phyloP scores from a whole-genome alignment of 345 rosid species.

The Populus davidiana region DNA sequence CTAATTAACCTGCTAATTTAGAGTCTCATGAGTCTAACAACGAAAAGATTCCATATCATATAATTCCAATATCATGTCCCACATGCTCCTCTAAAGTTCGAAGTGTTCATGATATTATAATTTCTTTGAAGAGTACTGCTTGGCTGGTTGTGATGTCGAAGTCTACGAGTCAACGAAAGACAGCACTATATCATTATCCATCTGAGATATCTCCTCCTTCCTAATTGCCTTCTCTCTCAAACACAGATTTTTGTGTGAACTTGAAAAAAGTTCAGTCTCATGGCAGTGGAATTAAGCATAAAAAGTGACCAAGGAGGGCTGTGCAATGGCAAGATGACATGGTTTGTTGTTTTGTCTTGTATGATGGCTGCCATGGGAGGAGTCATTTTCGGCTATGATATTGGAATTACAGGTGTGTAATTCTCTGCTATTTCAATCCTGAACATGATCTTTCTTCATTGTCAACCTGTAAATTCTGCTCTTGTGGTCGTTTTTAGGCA shows the following conservation, averaged over 20 bases:
- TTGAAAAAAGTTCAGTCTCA: conserved; percentile 15
- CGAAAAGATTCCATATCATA: too few relatives aligned
- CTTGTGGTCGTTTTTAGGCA: too few relatives aligned
- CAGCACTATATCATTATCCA: background rate
- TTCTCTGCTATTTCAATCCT: background rate
- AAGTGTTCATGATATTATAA: background rate
- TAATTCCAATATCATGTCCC: background rate
- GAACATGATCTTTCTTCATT: too few relatives aligned
- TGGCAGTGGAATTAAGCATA: conserved; percentile 44
- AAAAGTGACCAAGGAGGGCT: conserved; percentile 16
- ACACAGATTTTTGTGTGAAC: background rate
- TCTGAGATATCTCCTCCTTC: background rate
- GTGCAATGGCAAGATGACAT: conserved; percentile 54
- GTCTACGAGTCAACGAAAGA: background rate
- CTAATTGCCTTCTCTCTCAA: background rate
- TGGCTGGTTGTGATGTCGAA: background rate
- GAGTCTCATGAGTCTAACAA: too few relatives aligned
- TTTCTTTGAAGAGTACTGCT: too few relatives aligned
- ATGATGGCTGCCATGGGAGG: conserved; percentile 92
- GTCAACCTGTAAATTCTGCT: too few relatives aligned
- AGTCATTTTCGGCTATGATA: conserved; percentile 79
- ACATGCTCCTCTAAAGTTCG: background rate
- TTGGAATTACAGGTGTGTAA: conserved; percentile 65
- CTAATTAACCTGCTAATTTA: too few relatives aligned
- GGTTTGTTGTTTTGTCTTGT: conserved; percentile 63